Conservation (phyloP, 1,139 yeast genomes). For the Geotrichum macrosporum region DNA sequence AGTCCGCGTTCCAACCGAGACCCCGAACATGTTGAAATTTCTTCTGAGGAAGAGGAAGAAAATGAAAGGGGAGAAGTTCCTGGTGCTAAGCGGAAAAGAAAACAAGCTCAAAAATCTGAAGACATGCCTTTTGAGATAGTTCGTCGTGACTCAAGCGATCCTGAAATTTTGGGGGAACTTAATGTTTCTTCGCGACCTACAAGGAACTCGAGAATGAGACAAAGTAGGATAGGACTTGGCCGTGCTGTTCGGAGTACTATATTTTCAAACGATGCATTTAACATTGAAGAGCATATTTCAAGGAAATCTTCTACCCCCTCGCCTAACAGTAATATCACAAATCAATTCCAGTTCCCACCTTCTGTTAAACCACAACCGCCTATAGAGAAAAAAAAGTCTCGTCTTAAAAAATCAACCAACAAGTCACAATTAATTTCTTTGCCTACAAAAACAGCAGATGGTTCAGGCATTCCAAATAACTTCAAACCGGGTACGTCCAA, state of each 20-base stretch:
- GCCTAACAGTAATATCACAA: too few species aligned
- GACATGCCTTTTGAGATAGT: background rate
- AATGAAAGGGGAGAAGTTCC: too few species aligned
- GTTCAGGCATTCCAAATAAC: too few species aligned
- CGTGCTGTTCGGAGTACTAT: too few species aligned
- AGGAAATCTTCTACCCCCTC: background rate
- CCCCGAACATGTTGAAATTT: background rate
- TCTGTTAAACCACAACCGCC: background rate
- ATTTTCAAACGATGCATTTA: too few species aligned
- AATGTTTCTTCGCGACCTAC: conserved; percentile 1
- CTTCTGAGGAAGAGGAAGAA: background rate
- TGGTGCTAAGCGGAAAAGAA: background rate
- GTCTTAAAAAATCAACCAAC: background rate
- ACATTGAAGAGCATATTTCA: background rate
- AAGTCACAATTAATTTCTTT: background rate
- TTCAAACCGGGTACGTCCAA: too few species aligned
- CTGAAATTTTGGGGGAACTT: conserved; percentile 2
- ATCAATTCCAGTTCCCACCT: too few species aligned
- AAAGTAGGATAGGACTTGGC: background rate
- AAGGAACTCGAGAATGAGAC: background rate
- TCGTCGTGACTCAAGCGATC: conserved; percentile 1
- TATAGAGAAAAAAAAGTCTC: background rate
- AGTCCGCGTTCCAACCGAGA: background rate
- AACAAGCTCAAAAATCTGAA: background rate
- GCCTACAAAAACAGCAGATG: too few species aligned